A percentile compares a stretch with the other conserved stretches of the same genome.
Evolutionary conservation across 352 stramenopile genomes (phyloP).

Genomic region (Pythium phragmiticola): DNA sequence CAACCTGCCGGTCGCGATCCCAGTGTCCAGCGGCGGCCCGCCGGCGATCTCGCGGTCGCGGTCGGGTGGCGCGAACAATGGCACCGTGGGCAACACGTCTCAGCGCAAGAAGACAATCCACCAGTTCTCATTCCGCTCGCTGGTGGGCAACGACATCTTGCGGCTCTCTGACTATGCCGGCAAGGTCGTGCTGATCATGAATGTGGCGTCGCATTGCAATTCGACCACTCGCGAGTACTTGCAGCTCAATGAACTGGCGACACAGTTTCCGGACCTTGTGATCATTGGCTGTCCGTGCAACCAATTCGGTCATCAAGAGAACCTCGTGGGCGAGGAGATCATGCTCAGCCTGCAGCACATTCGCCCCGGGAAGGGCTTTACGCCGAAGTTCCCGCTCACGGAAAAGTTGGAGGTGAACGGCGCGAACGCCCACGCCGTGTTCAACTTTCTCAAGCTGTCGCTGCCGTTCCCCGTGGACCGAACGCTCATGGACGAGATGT

Average conservation of each 20-base stretch:
- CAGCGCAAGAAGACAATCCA: conserved; percentile 61
- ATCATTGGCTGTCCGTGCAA: conserved; percentile 80
- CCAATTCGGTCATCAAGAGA: conserved; percentile 83
- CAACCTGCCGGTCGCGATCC: conserved; percentile 58
- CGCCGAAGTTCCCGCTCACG: conserved; percentile 66
- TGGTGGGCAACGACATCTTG: conserved; percentile 57
- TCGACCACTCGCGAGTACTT: conserved; percentile 71
- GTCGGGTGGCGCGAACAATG: conserved; percentile 31
- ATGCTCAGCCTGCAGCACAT: conserved; percentile 73
- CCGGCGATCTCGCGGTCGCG: conserved; percentile 22
- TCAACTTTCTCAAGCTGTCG: conserved; percentile 75
- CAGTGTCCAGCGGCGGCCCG: conserved; percentile 34
- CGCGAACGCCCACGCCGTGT: conserved; percentile 72
- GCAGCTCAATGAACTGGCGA: conserved; percentile 68
- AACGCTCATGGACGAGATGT: conserved; percentile 81
- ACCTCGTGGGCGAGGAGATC: conserved; percentile 78
- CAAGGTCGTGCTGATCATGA: conserved; percentile 69
- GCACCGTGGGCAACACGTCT: neutral
- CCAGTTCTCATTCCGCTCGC: conserved; percentile 75
- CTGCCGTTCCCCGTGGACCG: conserved; percentile 70
- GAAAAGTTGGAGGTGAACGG: conserved; percentile 84
- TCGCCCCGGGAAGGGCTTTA: conserved; percentile 67
- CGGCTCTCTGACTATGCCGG: conserved; percentile 64
- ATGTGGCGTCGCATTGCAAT: conserved; percentile 83
- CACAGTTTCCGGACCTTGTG: conserved; percentile 61